Evolutionary conservation across 139 green algal species (phyloP).

Genomic region (Picochlorum sp.): DNA sequence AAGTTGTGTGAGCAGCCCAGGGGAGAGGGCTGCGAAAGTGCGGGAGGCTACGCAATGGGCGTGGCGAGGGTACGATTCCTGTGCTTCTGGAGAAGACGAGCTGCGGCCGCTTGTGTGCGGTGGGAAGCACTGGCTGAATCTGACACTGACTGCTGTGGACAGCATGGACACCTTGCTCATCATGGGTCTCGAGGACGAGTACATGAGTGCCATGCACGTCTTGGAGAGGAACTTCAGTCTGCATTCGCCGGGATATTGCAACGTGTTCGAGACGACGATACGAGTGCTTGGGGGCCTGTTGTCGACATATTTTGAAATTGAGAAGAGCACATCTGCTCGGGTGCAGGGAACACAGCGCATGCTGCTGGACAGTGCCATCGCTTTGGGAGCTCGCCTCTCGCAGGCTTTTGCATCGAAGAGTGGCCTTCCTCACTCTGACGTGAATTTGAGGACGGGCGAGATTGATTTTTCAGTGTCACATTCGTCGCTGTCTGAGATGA

Average conservation of each 20-base stretch:
- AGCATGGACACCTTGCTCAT: conserved; percentile 73
- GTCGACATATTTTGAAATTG: conserved; percentile 62
- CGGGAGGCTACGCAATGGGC: conserved; percentile 41
- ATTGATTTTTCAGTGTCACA: not conserved
- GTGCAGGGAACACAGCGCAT: not conserved
- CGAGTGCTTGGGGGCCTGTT: conserved; percentile 82
- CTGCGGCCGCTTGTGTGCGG: conserved; percentile 42
- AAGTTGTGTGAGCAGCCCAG: conserved; percentile 37
- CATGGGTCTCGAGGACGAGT: conserved; percentile 43
- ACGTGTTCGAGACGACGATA: conserved; percentile 93
- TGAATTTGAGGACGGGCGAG: conserved; percentile 37
- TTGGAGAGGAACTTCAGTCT: conserved; percentile 13
- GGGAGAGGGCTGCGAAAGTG: conserved; percentile 33
- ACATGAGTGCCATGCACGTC: conserved; percentile 20
- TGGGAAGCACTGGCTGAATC: conserved; percentile 43
- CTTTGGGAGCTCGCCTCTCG: conserved; percentile 35
- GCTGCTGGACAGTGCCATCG: conserved; percentile 25
- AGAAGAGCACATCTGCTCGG: not conserved
- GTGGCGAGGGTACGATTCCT: conserved; percentile 58
- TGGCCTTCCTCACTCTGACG: conserved; percentile 44
- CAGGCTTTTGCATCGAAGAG: conserved; percentile 31
- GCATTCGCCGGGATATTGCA: conserved; percentile 24
- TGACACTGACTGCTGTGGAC: conserved; percentile 72
- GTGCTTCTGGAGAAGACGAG: conserved; percentile 73
- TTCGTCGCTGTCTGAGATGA: conserved; percentile 60